Evolutionary conservation across 768 basidiomycete genomes (phyloP).

Genomic region (Udeniomyces megalosporus): DNA sequence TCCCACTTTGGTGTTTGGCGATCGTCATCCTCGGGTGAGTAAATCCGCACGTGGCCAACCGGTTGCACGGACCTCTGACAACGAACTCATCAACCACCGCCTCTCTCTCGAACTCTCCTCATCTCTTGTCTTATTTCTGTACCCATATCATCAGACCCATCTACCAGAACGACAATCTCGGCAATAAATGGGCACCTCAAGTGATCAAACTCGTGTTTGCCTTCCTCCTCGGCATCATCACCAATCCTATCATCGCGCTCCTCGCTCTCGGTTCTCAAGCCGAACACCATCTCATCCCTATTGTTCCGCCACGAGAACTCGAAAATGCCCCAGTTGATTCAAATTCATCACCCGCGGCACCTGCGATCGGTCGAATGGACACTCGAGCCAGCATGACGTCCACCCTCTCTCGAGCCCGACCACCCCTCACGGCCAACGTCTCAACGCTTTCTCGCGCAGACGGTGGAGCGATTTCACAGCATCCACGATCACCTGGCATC

Average conservation of each 20-base stretch:
- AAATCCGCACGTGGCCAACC: no score
- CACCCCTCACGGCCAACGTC: constrained; percentile 20
- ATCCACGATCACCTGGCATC: no score
- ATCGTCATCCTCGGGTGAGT: constrained; percentile 23
- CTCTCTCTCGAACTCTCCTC: no score
- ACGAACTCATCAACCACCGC: no score
- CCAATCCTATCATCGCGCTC: constrained; percentile 28
- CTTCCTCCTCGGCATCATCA: constrained; percentile 26
- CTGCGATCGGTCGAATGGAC: neutral
- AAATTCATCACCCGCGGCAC: neutral
- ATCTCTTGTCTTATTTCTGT: no score
- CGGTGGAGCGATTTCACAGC: no score
- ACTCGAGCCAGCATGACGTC: neutral
- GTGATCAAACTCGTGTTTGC: constrained; percentile 28
- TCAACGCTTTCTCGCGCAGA: constrained; percentile 18
- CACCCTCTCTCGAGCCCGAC: neutral
- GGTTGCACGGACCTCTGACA: no score
- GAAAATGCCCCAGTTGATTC: neutral
- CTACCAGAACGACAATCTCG: constrained; percentile 20
- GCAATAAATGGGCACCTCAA: neutral
- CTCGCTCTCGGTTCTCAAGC: constrained; percentile 29
- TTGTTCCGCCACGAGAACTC: constrained; percentile 9
- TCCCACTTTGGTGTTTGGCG: constrained; percentile 27
- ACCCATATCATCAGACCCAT: constrained; percentile 24
- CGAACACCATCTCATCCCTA: constrained; percentile 26